Base-by-base conservation (phyloP, 371 early-diverging fungal species). In the Mucor racemosus region DNA sequence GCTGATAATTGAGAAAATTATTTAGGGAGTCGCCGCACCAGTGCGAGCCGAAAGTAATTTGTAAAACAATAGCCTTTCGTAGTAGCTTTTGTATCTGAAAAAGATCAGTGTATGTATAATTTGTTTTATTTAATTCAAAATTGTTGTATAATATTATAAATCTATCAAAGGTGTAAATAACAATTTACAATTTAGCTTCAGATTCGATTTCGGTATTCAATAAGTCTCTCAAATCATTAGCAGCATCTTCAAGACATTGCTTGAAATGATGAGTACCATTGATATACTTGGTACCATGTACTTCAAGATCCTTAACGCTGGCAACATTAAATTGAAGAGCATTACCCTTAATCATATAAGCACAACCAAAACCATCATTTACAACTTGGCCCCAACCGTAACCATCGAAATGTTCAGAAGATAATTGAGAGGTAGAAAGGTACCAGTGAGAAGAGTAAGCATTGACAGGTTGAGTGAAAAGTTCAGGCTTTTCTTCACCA, bases 331-430 rank as follows among this genome's bases (percentile, higher is more conserved):
- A 92, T 68, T 94, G 89, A 50, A 97, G 73, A 58, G 88, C 78
- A 66, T 91, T 83, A 60, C 88, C 84, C 80, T 94, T 95, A 80
- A 97, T 89, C 91, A 95, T 95, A 84, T 98, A 98, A 19, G 98
- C 97, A 71, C 92, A 77, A 55, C 96, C 97, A 74, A 91, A 98
- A 9, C 98, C 98, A 77, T 95, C 94, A 38, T 94, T 90, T 26
- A 95, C 93, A 35, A 98, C 98, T 75, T 94, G 94, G 62, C 97
- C 96, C 96, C 97, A 98, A 10, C 99, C 99, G 73, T 96, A 98
- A 42, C 90, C 89, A 63, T 90, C 88, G 82, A 94, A 97, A 79
- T 93, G 79, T 73, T 97, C 96, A 58, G 92, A 90, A 4, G 93
- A 84, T 59, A 98, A 84, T 79, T 97, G 97, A 17, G 95, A 95